phyloP scores from a whole-genome alignment of 2,329 filamentous ascomycete genomes.

The Fusarium mundagurra region DNA sequence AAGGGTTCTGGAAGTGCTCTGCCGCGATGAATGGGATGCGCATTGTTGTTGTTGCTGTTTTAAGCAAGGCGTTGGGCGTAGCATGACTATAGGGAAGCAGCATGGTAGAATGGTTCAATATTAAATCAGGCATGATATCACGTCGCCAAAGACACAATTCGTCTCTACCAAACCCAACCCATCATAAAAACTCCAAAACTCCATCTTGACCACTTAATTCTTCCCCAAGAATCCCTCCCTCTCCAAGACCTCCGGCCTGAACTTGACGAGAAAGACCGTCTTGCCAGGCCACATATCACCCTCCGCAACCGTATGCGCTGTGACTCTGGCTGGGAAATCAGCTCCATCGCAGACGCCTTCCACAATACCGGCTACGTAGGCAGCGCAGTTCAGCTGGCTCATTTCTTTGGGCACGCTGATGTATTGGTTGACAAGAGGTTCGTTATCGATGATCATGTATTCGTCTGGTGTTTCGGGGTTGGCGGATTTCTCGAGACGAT shows the following conservation, averaged over 20 bases:
- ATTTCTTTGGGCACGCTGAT: slow-evolving; percentile 94
- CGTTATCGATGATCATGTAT: slow-evolving; percentile 99
- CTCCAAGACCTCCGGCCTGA: slow-evolving; percentile 90
- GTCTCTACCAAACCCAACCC: slow-evolving; percentile 6
- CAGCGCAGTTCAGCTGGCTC: slow-evolving; percentile 95
- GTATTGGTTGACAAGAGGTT: slow-evolving; percentile 94
- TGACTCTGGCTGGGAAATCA: slow-evolving; percentile 88
- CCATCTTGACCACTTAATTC: slow-evolving; percentile 45
- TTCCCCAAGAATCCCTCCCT: slow-evolving; percentile 84
- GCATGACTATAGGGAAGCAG: background rate
- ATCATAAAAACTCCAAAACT: slow-evolving; percentile 30
- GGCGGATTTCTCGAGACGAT: slow-evolving; percentile 89
- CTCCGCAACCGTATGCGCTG: slow-evolving; percentile 80
- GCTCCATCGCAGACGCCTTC: slow-evolving; percentile 96
- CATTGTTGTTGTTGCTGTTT: background rate
- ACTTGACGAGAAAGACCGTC: slow-evolving; percentile 95
- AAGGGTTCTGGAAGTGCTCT: slow-evolving; percentile 28
- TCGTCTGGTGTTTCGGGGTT: slow-evolving; percentile 86
- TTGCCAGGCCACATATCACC: slow-evolving; percentile 94
- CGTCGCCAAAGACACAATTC: slow-evolving; percentile 15
- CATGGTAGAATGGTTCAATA: background rate
- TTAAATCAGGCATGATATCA: slow-evolving; percentile 12
- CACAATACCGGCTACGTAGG: slow-evolving; percentile 92
- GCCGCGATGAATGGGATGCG: slow-evolving; percentile 3
- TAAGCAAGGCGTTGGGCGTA: slow-evolving; percentile 23